A percentile compares a stretch with the other conserved stretches of the same genome.
Evolutionary conservation across 495 filamentous ascomycete species (phyloP).

Genomic region (Hyaloscypha variabilis): DNA sequence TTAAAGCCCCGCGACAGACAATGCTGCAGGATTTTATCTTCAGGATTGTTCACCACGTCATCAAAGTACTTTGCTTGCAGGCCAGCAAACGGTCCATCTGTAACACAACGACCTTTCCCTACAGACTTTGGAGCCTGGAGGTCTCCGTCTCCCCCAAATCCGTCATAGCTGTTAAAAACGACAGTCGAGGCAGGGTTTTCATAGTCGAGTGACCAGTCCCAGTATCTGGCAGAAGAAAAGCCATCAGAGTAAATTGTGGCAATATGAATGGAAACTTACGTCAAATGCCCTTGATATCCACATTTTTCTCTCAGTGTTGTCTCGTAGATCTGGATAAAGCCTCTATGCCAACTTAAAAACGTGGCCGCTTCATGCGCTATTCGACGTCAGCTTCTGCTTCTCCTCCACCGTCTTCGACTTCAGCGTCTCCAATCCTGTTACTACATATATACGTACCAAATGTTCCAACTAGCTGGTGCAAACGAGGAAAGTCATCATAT

Average conservation of each 20-base stretch:
- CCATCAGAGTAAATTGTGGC: no score
- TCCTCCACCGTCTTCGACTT: neutral
- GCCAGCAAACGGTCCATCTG: slow-evolving; percentile 31
- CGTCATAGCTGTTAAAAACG: neutral
- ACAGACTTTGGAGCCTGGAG: slow-evolving; percentile 10
- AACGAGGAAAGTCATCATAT: slow-evolving; percentile 16
- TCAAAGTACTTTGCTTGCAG: slow-evolving; percentile 15
- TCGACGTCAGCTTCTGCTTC: no score
- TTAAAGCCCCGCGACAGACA: slow-evolving; percentile 33
- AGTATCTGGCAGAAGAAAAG: no score
- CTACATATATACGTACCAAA: neutral
- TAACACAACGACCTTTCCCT: slow-evolving; percentile 21
- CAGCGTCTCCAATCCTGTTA: neutral
- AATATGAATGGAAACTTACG: no score
- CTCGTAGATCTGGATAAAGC: slow-evolving; percentile 66
- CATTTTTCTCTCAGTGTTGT: slow-evolving; percentile 65
- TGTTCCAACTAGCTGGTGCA: slow-evolving; percentile 7
- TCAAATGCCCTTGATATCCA: slow-evolving; percentile 57
- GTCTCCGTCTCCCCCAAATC: slow-evolving; percentile 19
- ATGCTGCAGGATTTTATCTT: slow-evolving; percentile 14
- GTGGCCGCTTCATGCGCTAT: neutral
- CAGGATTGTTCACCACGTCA: no score
- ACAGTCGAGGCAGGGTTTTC: neutral
- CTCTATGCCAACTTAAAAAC: slow-evolving; percentile 75
- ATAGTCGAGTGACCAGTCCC: slow-evolving; percentile 22